Percentiles rank a stretch among this genome's conserved stretches.
These are phyloP conservation scores for Plasmodium coatneyi DNA, from an alignment of 169 alveolate genomes.

Conservation along the genomic window DNA sequence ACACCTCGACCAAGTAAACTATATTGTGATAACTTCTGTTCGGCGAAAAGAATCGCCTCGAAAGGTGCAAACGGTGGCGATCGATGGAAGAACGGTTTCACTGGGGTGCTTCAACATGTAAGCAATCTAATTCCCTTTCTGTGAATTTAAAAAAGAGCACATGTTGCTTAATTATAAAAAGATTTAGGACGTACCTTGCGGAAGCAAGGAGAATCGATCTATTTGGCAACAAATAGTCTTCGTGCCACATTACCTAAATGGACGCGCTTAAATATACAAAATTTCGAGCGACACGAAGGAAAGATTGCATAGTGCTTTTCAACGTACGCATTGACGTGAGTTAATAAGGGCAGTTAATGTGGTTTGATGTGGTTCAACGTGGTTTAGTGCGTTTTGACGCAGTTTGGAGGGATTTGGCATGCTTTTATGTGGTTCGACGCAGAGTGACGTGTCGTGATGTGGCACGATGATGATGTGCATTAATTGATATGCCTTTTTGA, in stretches of 20 bases:
- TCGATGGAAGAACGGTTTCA: neutral
- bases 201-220: neutral
- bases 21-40: neutral
- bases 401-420: neutral
- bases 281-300: neutral
- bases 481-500: neutral
- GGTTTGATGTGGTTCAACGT: neutral
- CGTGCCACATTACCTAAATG: neutral
- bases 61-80: neutral
- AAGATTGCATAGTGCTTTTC: neutral
- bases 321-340: neutral
- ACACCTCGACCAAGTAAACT: neutral
- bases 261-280: neutral
- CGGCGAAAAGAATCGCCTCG: neutral
- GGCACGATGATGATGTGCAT: neutral
- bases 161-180: neutral
- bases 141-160: neutral
- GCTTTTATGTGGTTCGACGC: neutral
- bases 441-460: neutral
- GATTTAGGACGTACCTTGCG: neutral
- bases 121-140: neutral
- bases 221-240: neutral
- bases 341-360: neutral
- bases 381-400: neutral
- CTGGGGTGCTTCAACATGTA: neutral